Conservation (phyloP, 1,284 basidiomycete genomes). For the Apiotrichum siamense region DNA sequence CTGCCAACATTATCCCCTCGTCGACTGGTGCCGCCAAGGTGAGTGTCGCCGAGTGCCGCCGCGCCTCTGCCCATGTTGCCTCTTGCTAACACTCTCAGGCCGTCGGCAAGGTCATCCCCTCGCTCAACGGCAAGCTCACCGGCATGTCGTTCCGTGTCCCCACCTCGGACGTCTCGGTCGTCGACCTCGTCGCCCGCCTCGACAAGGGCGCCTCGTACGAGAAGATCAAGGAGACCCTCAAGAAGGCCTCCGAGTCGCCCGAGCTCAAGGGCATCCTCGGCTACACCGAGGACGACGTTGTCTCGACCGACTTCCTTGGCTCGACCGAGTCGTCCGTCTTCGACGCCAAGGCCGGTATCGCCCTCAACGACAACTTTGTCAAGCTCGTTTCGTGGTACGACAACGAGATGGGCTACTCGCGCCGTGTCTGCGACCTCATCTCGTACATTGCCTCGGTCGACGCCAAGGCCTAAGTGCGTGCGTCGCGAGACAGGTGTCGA, state of each 20-base stretch:
- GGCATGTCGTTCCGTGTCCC: conserved; percentile 96
- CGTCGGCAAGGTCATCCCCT: conserved; percentile 97
- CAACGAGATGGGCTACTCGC: conserved; percentile 72
- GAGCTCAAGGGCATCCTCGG: conserved; percentile 72
- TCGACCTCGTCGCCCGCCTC: conserved; percentile 91
- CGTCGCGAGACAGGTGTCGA: too few relatives aligned
- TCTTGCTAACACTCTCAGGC: conserved; percentile 50
- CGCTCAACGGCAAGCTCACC: conserved; percentile 94
- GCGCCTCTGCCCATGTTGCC: too few relatives aligned
- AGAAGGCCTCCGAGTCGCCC: conserved; percentile 68
- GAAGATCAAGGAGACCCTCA: conserved; percentile 82
- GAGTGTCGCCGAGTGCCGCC: conserved; percentile 5
- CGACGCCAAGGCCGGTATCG: conserved; percentile 89
- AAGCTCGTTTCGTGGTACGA: conserved; percentile 97
- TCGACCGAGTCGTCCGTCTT: conserved; percentile 74
- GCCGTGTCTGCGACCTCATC: conserved; percentile 86
- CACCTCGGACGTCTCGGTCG: conserved; percentile 94
- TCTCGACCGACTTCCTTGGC: conserved; percentile 91
- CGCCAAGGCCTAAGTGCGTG: not conserved
- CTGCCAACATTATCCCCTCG: conserved; percentile 99
- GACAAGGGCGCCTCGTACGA: conserved; percentile 84
- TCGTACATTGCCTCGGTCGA: conserved; percentile 61
- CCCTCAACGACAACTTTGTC: conserved; percentile 88
- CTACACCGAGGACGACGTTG: conserved; percentile 92
- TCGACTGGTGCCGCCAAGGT: conserved; percentile 96